A percentile compares a stretch with the other conserved stretches of the same genome.
Conservation (phyloP, 306 rosid species). For the Prunus davidiana region DNA sequence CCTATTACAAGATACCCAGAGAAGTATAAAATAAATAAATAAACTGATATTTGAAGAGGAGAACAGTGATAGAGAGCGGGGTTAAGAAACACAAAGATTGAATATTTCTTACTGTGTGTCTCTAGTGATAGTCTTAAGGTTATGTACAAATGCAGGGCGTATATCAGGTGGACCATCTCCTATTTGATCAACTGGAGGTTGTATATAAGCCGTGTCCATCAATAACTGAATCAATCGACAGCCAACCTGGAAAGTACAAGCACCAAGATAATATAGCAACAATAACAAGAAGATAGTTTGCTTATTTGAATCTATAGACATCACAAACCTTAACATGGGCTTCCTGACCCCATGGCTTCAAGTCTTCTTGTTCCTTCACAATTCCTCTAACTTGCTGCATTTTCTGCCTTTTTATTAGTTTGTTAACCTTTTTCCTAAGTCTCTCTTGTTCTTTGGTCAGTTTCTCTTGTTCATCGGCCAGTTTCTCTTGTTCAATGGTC, state of each 20-base stretch:
- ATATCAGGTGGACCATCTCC: slow-evolving; percentile 79
- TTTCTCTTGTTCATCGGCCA: slow-evolving; percentile 28
- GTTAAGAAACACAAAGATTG: background rate
- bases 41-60: background rate
- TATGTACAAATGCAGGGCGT: slow-evolving; percentile 81
- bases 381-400: slow-evolving; percentile 48
- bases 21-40: background rate
- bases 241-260: slow-evolving; percentile 65
- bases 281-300: slow-evolving; percentile 10
- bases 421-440: slow-evolving; percentile 50
- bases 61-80: slow-evolving; percentile 2
- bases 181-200: slow-evolving; percentile 68
- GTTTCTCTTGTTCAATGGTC: slow-evolving; percentile 24
- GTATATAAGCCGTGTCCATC: slow-evolving; percentile 83
- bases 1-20: slow-evolving; percentile 41
- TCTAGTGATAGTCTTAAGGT: slow-evolving; percentile 42
- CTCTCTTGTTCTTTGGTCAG: slow-evolving; percentile 30
- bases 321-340: slow-evolving; percentile 88
- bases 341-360: slow-evolving; percentile 89
- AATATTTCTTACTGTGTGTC: slow-evolving; percentile 62
- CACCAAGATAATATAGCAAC: slow-evolving; percentile 19
- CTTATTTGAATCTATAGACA: slow-evolving; percentile 11
- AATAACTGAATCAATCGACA: slow-evolving; percentile 65
- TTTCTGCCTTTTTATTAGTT: slow-evolving; percentile 64
- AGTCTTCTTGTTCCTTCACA: slow-evolving; percentile 51